Evolutionary conservation across 83 land plant species (phyloP).

Genomic region (Diphasiastrum complanatum): DNA sequence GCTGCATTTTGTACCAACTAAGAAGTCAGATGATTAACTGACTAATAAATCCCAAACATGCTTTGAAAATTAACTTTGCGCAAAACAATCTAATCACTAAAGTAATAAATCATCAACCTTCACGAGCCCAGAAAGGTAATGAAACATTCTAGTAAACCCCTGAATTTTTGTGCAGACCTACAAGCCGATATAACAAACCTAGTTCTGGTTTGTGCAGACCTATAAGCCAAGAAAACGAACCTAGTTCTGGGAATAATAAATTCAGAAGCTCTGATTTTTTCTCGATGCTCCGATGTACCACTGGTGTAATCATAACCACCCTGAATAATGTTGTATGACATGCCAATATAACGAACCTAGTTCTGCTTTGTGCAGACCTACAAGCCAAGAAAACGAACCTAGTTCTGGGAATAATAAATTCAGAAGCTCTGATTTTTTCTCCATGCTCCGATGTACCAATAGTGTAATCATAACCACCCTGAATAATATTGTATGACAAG

Average conservation of each 20-base stretch:
- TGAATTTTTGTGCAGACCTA: no score
- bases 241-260: conserved; percentile 61
- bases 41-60: no score
- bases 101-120: no score
- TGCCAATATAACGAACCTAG: background rate
- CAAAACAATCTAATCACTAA: no score
- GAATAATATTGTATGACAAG: no score
- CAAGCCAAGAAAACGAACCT: conserved; percentile 39
- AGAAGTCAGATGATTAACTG: background rate
- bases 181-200: background rate
- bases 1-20: background rate
- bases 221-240: conserved; percentile 28
- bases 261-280: conserved; percentile 51
- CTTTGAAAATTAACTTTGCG: no score
- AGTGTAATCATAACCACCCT: conserved; percentile 83
- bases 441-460: conserved; percentile 99
- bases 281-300: conserved; percentile 96
- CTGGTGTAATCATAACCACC: conserved; percentile 78
- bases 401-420: conserved; percentile 59
- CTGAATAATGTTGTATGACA: no score
- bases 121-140: no score
- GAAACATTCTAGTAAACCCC: no score
- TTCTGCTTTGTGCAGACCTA: background rate
- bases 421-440: conserved; percentile 46
- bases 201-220: background rate